A percentile compares a stretch with the other conserved stretches of the same genome.
Evolutionary conservation across 345 rosid genomes (phyloP).

Genomic region (Aegle marmelos): DNA sequence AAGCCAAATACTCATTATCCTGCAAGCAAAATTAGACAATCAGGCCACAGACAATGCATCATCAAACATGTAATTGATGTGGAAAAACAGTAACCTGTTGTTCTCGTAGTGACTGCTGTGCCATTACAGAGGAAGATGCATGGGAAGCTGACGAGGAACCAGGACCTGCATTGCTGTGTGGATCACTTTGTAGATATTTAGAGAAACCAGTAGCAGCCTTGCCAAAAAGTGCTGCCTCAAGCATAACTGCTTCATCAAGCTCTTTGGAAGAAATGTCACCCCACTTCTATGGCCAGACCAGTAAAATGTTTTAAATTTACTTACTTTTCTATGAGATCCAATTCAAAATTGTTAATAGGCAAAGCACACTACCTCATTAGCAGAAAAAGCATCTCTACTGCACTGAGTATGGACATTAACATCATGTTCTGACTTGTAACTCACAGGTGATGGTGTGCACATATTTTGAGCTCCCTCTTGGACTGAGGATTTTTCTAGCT

Average conservation of each 20-base stretch:
- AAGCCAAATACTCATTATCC: constrained; percentile 44
- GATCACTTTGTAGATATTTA: constrained; percentile 6
- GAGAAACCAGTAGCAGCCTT: constrained; percentile 24
- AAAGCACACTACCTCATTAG: constrained; percentile 34
- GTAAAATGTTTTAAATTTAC: not conserved
- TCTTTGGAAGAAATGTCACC: constrained; percentile 62
- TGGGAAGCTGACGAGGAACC: constrained; percentile 15
- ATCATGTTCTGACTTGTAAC: constrained; percentile 21
- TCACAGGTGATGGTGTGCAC: constrained; percentile 27
- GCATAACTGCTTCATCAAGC: constrained; percentile 59
- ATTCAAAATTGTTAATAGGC: not conserved
- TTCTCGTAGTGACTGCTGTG: constrained; percentile 24
- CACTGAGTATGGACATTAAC: constrained; percentile 15
- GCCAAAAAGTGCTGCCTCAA: constrained; percentile 60
- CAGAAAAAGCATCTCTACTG: constrained; percentile 27
- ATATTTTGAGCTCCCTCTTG: constrained; percentile 25
- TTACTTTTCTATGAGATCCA: constrained; percentile 6
- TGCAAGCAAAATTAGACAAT: constrained; percentile 17
- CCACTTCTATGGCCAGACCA: constrained; percentile 40
- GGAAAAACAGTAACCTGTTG: constrained; percentile 34
- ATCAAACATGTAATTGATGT: constrained; percentile 8
- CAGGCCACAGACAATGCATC: not conserved
- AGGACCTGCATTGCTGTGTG: constrained; percentile 12
- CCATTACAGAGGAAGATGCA: constrained; percentile 26
- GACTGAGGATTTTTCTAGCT: constrained; percentile 45